phyloP scores from a whole-genome alignment of 768 basidiomycete species.

The Pisolithus marmoratus region DNA sequence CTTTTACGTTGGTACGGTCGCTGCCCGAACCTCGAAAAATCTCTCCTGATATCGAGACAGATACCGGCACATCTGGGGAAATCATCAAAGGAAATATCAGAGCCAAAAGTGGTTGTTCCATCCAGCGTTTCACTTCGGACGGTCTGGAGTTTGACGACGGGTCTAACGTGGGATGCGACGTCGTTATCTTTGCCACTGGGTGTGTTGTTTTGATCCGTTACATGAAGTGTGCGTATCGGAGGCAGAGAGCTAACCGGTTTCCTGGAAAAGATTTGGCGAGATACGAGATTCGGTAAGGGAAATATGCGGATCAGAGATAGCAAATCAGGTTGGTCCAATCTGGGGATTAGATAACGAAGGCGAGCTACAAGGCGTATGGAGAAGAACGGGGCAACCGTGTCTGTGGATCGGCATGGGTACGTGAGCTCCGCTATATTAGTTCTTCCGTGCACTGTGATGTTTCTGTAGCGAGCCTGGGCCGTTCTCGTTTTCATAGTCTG shows the following conservation, averaged over 20 bases:
- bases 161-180: constrained; percentile 22
- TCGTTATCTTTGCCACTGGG: constrained; percentile 30
- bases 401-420: constrained; percentile 24
- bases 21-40: background rate
- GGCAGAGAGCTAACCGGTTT: background rate
- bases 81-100: constrained; percentile 49
- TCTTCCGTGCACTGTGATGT: background rate
- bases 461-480: constrained; percentile 15
- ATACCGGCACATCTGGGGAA: constrained; percentile 37
- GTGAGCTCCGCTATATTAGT: background rate
- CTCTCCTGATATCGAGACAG: constrained; percentile 7
- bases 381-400: constrained; percentile 31
- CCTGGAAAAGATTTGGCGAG: constrained; percentile 38
- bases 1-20: constrained; percentile 31
- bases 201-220: constrained; percentile 8
- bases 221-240: background rate
- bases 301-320: constrained; percentile 44
- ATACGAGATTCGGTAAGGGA: constrained; percentile 32
- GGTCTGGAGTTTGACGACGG: constrained; percentile 27
- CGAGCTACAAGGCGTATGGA: constrained; percentile 43
- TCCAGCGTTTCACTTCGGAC: constrained; percentile 22
- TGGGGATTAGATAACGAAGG: constrained; percentile 67
- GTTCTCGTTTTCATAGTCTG: constrained; percentile 23
- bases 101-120: constrained; percentile 35
- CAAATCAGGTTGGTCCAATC: constrained; percentile 42